A percentile compares a stretch with the other conserved stretches of the same genome.
These are phyloP conservation scores for Pythium graminicola DNA, from an alignment of 352 stramenopile species.

Conservation along the genomic window DNA sequence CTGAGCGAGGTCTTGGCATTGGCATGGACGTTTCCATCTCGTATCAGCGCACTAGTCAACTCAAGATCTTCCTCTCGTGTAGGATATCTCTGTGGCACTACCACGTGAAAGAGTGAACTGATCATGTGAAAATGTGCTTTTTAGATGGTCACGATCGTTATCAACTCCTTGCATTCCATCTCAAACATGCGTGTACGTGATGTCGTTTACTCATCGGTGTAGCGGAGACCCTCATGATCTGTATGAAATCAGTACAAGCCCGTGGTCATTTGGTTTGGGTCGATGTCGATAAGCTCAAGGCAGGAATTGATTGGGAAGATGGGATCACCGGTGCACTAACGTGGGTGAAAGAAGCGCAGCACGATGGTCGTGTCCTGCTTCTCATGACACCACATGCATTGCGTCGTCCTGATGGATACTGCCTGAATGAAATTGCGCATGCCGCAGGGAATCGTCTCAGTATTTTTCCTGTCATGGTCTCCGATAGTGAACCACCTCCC, in stretches of 20 bases:
- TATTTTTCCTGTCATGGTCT: slow-evolving; percentile 69
- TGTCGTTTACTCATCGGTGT: not conserved
- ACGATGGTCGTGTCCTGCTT: slow-evolving; percentile 64
- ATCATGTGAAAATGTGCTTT: too few relatives aligned
- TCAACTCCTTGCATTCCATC: slow-evolving; percentile 59
- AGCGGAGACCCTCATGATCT: not conserved
- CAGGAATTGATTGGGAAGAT: slow-evolving; percentile 70
- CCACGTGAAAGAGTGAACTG: not conserved
- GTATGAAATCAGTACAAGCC: slow-evolving; percentile 36
- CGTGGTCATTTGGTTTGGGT: slow-evolving; percentile 66
- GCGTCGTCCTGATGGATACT: slow-evolving; percentile 65
- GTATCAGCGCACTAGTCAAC: slow-evolving; percentile 39
- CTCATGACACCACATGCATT: slow-evolving; percentile 76
- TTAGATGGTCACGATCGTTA: slow-evolving; percentile 70
- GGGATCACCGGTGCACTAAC: slow-evolving; percentile 55
- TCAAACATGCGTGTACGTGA: slow-evolving; percentile 51
- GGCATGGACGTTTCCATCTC: slow-evolving; percentile 7
- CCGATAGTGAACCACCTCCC: slow-evolving; percentile 56
- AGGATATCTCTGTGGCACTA: slow-evolving; percentile 4
- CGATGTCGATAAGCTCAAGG: slow-evolving; percentile 59
- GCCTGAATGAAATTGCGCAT: slow-evolving; percentile 70
- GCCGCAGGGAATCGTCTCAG: slow-evolving; percentile 48
- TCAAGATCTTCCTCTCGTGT: slow-evolving; percentile 80
- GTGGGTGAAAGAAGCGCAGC: slow-evolving; percentile 62
- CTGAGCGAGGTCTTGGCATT: too few relatives aligned